Base-by-base conservation (phyloP, 2,329 filamentous ascomycete species). In the Trichoderma arundinaceum region DNA sequence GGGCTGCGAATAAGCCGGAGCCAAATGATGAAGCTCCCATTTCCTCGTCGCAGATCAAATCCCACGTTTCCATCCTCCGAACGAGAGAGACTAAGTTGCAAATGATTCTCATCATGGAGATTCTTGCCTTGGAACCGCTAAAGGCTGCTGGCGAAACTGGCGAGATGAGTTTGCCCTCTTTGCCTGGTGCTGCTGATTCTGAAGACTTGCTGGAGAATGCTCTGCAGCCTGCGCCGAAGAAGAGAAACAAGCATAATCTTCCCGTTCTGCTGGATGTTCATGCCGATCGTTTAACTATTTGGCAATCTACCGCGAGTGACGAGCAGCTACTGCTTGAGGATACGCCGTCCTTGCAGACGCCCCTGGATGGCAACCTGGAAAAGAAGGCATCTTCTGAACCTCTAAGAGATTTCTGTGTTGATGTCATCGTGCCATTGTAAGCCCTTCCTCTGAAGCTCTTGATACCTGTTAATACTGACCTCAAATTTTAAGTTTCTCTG, bases 341-440 rank as follows among this genome's bases (percentile, higher is more conserved):
- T 63, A 80, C 82, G 1, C 83, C 86, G 68, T 68, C 74, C 2
- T 66, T 73, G 3, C 73, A 71, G 2, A 70, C 74, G 5, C 70
- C 74, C 1, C 68, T 69, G 2, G 77, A 78, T 48, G 75, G 76
- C 2, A 77, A 77, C 64, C 76, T 74, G 63, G 75, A 77, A 53
- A 79, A 80, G 65, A 80, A 78, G 64, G 69, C 77, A 65, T 79
- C 81, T 19, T 79, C 81, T 0, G 91, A 94, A 72, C 86, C 89
- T 7, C 79, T 94, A 7, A 87, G 85, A 68, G 89, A 90, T 74
- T 95, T 94, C 73, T 94, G 91, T 72, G 82, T 91, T 15, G 91
- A 95, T 73, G 89, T 95, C 46, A 88, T 95, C 70, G 80, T 92
- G 51, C 91, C 92, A 39, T 94, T 94, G 86, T 90, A 80, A 82